Conservation (phyloP, 768 basidiomycete species). For the Suillus clintonianus region DNA sequence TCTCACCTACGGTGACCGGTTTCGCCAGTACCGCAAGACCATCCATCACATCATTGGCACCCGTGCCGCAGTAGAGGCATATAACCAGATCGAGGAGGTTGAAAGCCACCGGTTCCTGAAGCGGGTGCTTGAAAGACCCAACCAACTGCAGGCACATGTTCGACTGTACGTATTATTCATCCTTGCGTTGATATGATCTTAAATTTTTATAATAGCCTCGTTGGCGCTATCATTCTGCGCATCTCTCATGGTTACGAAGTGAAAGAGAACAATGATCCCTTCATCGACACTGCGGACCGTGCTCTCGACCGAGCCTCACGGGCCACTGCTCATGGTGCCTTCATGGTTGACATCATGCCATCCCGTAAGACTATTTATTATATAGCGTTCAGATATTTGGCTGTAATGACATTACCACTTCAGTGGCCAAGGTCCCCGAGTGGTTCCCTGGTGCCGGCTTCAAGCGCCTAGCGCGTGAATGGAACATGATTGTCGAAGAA, state of each 20-base stretch:
- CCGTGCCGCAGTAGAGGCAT: slow-evolving; percentile 35
- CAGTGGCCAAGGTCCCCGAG: slow-evolving; percentile 49
- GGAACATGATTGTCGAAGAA: slow-evolving; percentile 52
- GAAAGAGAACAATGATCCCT: slow-evolving; percentile 50
- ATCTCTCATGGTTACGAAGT: slow-evolving; percentile 60
- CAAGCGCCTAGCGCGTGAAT: slow-evolving; percentile 51
- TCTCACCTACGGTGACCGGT: slow-evolving; percentile 41
- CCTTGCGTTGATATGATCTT: not conserved
- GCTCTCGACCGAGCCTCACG: slow-evolving; percentile 47
- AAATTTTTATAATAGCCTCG: slow-evolving; percentile 33
- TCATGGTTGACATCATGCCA: slow-evolving; percentile 56
- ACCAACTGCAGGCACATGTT: slow-evolving; percentile 39
- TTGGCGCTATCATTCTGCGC: slow-evolving; percentile 54
- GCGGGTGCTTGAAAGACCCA: slow-evolving; percentile 39
- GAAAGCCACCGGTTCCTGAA: slow-evolving; percentile 46
- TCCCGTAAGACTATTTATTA: slow-evolving; percentile 22
- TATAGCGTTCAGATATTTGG: not conserved
- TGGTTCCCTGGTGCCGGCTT: slow-evolving; percentile 62
- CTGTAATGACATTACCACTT: not conserved
- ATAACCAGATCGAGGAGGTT: slow-evolving; percentile 36
- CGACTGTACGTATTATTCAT: slow-evolving; percentile 35
- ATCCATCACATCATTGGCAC: slow-evolving; percentile 44
- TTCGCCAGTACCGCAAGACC: slow-evolving; percentile 43
- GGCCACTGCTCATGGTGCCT: slow-evolving; percentile 48
- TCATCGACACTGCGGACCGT: slow-evolving; percentile 49